phyloP scores from a whole-genome alignment of 257 asterid species.

The Plantago ovata region DNA sequence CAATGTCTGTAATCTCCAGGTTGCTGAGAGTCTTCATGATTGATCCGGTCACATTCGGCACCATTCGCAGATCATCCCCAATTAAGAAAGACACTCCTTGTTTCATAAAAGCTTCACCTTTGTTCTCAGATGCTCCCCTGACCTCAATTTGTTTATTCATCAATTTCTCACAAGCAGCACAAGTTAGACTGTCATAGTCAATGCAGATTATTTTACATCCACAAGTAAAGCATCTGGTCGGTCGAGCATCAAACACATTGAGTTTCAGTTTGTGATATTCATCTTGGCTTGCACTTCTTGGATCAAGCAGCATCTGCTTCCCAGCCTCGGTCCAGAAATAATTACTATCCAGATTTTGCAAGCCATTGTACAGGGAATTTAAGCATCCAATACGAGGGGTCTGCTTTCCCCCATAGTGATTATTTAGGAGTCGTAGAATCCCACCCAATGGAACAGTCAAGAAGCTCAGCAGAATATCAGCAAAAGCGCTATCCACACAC shows the following conservation, averaged over 20 bases:
- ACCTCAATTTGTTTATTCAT: background rate
- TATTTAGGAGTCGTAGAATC: background rate
- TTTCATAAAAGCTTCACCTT: constrained; percentile 12
- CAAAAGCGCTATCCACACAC: constrained; percentile 8
- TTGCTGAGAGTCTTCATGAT: background rate
- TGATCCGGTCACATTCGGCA: constrained; percentile 10
- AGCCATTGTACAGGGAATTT: constrained; percentile 11
- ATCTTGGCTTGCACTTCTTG: background rate
- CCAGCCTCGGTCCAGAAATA: constrained; percentile 1
- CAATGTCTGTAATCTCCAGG: constrained; percentile 10
- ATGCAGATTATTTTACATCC: background rate
- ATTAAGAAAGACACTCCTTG: constrained; percentile 15
- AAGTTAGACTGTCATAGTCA: no score
- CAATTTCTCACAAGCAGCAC: constrained; percentile 3
- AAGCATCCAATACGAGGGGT: constrained; percentile 20
- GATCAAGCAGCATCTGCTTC: constrained; percentile 17
- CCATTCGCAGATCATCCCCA: constrained; percentile 16
- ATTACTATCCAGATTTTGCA: background rate
- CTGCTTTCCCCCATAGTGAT: background rate
- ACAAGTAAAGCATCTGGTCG: no score
- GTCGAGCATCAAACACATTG: no score
- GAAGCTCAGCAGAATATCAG: constrained; percentile 22
- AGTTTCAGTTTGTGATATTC: constrained; percentile 9
- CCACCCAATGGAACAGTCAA: constrained; percentile 24
- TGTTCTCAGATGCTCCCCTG: no score